phyloP scores from a whole-genome alignment of 148 eudicot genomes.

The Chenopodium suecicum region DNA sequence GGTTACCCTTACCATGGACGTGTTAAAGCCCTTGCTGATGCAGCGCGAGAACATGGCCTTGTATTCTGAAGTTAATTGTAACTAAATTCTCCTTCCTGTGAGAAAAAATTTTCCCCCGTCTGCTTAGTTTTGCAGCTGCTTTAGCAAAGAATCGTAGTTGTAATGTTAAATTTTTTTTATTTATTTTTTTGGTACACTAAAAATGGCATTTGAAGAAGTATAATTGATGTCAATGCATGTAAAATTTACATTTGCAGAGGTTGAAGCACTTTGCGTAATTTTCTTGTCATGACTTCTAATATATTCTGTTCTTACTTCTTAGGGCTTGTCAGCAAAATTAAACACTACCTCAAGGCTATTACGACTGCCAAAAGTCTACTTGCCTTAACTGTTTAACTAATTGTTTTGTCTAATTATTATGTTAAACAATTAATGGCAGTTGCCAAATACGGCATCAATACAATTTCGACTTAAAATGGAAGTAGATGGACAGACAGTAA shows the following conservation, averaged over 20 bases:
- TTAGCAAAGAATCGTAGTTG: slow-evolving; percentile 5
- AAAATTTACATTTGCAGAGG: neutral
- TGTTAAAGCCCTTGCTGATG: slow-evolving; percentile 71
- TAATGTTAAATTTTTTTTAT: neutral
- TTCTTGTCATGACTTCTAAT: too few relatives aligned
- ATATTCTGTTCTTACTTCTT: neutral
- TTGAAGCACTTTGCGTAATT: neutral
- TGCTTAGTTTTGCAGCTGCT: slow-evolving; percentile 10
- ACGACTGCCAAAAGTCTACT: neutral
- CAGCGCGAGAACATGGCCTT: slow-evolving; percentile 76
- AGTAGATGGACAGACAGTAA: neutral
- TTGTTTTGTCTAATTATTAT: neutral
- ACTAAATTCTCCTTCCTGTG: neutral
- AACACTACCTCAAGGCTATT: too few relatives aligned
- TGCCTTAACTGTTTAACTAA: neutral
- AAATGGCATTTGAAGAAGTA: neutral
- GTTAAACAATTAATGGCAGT: neutral
- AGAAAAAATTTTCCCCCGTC: neutral
- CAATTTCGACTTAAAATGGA: neutral
- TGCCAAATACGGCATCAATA: neutral
- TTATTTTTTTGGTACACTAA: neutral
- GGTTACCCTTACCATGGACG: slow-evolving; percentile 86
- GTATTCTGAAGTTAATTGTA: slow-evolving; percentile 41
- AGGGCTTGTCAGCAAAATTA: neutral
- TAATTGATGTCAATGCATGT: neutral